Evolutionary conservation across 1,284 basidiomycete species (phyloP), one percentile per base, ranked within the genome.

Genomic region (Ceratobasidium sp.): DNA sequence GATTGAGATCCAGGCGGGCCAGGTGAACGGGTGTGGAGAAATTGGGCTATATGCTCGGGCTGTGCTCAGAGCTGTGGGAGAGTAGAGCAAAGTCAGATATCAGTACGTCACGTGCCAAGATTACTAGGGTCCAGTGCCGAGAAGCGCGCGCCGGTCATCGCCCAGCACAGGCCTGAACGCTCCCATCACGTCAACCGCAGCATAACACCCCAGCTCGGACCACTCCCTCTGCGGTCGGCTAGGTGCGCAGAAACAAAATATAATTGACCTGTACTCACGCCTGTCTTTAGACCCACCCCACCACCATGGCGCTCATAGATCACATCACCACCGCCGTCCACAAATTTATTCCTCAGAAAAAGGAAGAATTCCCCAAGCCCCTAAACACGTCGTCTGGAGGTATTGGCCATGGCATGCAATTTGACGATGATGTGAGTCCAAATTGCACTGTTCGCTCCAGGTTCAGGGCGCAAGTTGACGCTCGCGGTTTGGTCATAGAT

Each of bases 361-460:
- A 81, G 66, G 76, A 77, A 46, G 63, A 47, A 26, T 57, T 63
- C 28, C 72, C 74, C n/a, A 71, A 70, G 58, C 72, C 74, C 2
- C 43, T 73, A 78, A 52, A 81, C 82, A 72, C 80, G 80, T 35
- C 78, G 52, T 81, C 83, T 69, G 89, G 90, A 75, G 87, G 87
- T 21, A 82, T 80, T 74, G 86, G 86, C 26, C 83, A 85, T 77
- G 88, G 88, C 8, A 85, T 87, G 79, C 84, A 83, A 54, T 87
- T 88, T 75, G 85, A 90, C 61, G 90, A 92, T 79, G 88, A 92
- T 70, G 91, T 92, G 80, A 67, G 67, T 69, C 67, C 50, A 49
- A 47, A 50, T 63, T 54, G 55, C 77, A 75, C 74, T 76, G 74
- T 73, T 76, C 75, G 72, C 72, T 64, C 69, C 73, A 70, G 21